phyloP scores from a whole-genome alignment of 2,329 filamentous ascomycete species.

The Calcarisporium arbuscula region DNA sequence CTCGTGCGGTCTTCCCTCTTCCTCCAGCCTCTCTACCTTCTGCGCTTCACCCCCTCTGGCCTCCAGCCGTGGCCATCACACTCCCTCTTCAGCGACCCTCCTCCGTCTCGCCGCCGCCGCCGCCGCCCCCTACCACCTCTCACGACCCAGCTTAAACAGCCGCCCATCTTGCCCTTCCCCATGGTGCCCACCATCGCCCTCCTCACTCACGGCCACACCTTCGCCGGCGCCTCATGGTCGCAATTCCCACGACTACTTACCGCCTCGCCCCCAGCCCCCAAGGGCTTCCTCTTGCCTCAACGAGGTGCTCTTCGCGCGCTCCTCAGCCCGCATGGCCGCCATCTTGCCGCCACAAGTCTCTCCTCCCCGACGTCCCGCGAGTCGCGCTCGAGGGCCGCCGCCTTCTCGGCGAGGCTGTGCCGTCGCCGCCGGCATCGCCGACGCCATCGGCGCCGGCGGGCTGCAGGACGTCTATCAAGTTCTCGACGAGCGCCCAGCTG shows the following conservation, averaged over 20 bases:
- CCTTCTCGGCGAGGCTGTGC: conserved; percentile 59
- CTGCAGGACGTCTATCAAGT: conserved; percentile 59
- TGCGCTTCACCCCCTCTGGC: neutral
- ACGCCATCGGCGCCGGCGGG: conserved; percentile 48
- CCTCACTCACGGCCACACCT: conserved; percentile 67
- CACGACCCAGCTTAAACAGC: too few species aligned
- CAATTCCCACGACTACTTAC: conserved; percentile 81
- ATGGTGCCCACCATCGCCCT: neutral
- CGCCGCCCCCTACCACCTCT: too few species aligned
- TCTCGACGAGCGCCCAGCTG: conserved; percentile 53
- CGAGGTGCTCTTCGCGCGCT: conserved; percentile 71
- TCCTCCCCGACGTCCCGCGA: conserved; percentile 48
- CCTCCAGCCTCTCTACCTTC: conserved; percentile 11
- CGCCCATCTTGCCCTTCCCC: neutral
- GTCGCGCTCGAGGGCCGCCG: conserved; percentile 67
- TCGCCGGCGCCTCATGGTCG: conserved; percentile 71
- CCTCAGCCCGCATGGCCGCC: conserved; percentile 62
- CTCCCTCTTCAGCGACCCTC: conserved; percentile 1
- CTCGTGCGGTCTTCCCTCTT: conserved; percentile 17
- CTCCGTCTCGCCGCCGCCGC: neutral
- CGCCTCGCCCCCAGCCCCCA: conserved; percentile 63
- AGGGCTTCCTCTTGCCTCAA: conserved; percentile 72
- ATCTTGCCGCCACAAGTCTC: conserved; percentile 69
- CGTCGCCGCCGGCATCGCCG: conserved; percentile 60
- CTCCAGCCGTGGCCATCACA: conserved; percentile 2